Conservation (phyloP, 257 asterid genomes). For the Nicotiana benthamiana region DNA sequence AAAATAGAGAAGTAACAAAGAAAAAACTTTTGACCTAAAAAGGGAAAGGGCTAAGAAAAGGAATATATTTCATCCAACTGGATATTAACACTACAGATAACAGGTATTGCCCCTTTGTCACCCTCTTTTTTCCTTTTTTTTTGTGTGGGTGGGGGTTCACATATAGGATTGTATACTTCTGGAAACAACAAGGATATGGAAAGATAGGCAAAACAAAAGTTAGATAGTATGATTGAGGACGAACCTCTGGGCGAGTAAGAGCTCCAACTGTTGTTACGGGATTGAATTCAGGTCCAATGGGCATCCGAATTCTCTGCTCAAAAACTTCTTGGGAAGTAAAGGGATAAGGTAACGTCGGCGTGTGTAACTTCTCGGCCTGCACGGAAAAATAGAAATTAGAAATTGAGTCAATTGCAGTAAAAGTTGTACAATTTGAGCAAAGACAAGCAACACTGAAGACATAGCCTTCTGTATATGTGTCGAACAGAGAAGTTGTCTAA, state of each 20-base stretch:
- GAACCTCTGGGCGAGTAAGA: slow-evolving; percentile 85
- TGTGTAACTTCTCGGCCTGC: slow-evolving; percentile 81
- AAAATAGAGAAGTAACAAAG: background rate
- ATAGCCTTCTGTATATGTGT: background rate
- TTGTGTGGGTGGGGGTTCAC: background rate
- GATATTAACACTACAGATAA: background rate
- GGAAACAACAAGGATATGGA: background rate
- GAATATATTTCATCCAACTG: background rate
- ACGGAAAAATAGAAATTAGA: background rate
- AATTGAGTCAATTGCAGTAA: background rate
- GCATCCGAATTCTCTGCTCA: slow-evolving; percentile 84
- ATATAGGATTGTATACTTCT: background rate
- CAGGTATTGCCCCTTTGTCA: background rate
- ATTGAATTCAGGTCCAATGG: slow-evolving; percentile 89
- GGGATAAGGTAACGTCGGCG: slow-evolving; percentile 81
- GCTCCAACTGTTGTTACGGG: slow-evolving; percentile 66
- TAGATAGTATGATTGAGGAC: slow-evolving; percentile 6
- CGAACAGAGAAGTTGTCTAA: background rate
- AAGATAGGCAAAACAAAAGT: background rate
- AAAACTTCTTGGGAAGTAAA: slow-evolving; percentile 70
- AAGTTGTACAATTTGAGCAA: background rate
- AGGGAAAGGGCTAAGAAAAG: background rate
- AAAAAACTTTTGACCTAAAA: background rate
- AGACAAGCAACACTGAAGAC: background rate
- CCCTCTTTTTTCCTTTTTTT: background rate